These are phyloP conservation scores for Scalesia atractyloides DNA, from an alignment of 129 eudicot genomes.

Conservation along the genomic window DNA sequence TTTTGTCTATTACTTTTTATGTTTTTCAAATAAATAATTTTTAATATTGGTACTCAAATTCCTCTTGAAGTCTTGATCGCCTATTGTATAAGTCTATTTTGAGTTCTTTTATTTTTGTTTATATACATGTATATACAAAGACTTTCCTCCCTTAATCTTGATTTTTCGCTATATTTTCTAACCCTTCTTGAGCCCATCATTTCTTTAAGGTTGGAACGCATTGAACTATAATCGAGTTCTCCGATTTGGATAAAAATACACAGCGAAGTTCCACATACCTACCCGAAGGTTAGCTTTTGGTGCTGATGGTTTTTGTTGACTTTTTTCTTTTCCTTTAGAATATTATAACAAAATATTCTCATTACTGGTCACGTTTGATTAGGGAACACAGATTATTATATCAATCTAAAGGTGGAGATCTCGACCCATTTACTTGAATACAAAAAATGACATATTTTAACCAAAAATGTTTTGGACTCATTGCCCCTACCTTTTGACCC, in stretches of 20 bases:
- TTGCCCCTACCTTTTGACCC: background rate
- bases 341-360: background rate
- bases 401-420: background rate
- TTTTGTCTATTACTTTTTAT: background rate
- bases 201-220: conserved; percentile 71
- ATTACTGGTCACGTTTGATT: background rate
- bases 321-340: background rate
- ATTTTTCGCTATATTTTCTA: background rate
- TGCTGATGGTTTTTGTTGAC: conserved; percentile 10
- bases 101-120: conserved; percentile 6
- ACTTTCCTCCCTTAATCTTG: background rate
- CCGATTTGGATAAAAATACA: conserved; percentile 60
- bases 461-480: too few species aligned
- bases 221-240: conserved; percentile 83
- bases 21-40: background rate
- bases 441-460: background rate
- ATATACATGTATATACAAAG: background rate
- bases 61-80: conserved; percentile 75
- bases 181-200: background rate
- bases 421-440: background rate
- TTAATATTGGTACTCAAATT: conserved; percentile 6
- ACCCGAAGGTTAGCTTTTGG: conserved; percentile 69
- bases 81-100: conserved; percentile 1
- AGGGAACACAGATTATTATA: background rate
- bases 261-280: conserved; percentile 82